Base-by-base conservation (phyloP, 2,329 filamentous ascomycete species). In the Mollisiaceae sp. region DNA sequence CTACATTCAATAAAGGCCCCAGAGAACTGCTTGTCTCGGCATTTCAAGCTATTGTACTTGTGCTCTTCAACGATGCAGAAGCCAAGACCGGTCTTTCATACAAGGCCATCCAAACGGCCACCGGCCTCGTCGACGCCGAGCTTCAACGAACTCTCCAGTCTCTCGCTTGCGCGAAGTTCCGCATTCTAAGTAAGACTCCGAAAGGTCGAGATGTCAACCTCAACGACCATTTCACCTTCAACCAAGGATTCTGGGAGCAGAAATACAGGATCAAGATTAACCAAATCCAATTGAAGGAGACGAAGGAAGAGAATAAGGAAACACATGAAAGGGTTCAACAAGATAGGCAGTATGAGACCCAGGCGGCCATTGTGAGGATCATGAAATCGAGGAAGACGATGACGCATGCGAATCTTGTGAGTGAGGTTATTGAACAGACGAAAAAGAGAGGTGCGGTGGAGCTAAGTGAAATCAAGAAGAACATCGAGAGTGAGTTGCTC, bases 201-300 rank as follows among this genome's bases (percentile, higher is more conserved):
- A 93, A 92, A 78, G 90, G 92, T 60, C 88, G 89, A 62, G 94
- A 99, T 0, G 88, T 99, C 70, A 85, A 86, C 65, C 75, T 82
- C 0, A 92, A 86, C 0, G 96, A 99, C 79, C 91, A 89, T 0
- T 99, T 99, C 74, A 87, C 87, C 0, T 89, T 97, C 74, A 97
- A 97, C 80, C 79, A 84, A 54, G 77, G 77, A 18, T 99, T 99
- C 78, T 81, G 81, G 2, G 91, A 97, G 75, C 85, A 89, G 22
- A 97, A 95, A 78, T 91, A 92, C 78, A 89, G 93, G 64, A 89
- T 99, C 80, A 99, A 99, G 82, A 97, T 99, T 82, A 99, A 98
- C 80, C 94, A 97, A 79, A 95, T 99, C 72, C 95, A 99, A 79
- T 86, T 97, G 59, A 96, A 95, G 79, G 95, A 99, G 80, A 98